Conservation (phyloP, 495 filamentous ascomycete genomes). For the Jackrogersella minutella region DNA sequence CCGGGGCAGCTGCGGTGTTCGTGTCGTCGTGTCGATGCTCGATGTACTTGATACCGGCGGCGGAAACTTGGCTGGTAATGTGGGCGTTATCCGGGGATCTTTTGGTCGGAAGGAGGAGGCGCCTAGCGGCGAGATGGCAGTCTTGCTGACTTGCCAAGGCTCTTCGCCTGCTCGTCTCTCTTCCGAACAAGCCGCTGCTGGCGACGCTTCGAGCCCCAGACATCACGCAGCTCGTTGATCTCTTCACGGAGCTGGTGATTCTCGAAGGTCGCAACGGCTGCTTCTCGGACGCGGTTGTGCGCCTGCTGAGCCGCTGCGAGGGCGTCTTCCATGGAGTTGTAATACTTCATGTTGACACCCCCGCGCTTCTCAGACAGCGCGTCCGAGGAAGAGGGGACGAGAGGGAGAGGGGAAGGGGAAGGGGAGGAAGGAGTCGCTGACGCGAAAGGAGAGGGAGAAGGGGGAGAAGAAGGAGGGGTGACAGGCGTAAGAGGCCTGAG, state of each 20-base stretch:
- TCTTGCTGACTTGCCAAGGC: not conserved
- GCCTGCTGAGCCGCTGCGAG: not conserved
- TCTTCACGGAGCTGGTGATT: not conserved
- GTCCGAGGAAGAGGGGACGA: not conserved
- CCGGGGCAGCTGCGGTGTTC: slow-evolving; percentile 5
- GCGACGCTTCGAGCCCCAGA: not conserved
- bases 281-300: not conserved
- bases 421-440: not conserved
- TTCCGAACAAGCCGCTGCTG: not conserved
- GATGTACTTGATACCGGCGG: not conserved
- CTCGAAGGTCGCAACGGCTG: not conserved
- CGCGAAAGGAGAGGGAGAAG: not conserved
- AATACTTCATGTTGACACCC: not conserved
- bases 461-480: not conserved
- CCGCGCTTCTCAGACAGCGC: not conserved
- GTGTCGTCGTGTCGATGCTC: not conserved
- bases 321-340: not conserved
- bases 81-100: not conserved
- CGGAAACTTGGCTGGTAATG: not conserved
- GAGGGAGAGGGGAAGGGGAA: not conserved
- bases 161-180: not conserved
- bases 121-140: not conserved
- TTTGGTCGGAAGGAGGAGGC: not conserved
- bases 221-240: not conserved
- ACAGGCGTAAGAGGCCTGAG: not conserved